Conservation (phyloP, 805 yeast genomes). For the Nakazawaea anatomiae region DNA sequence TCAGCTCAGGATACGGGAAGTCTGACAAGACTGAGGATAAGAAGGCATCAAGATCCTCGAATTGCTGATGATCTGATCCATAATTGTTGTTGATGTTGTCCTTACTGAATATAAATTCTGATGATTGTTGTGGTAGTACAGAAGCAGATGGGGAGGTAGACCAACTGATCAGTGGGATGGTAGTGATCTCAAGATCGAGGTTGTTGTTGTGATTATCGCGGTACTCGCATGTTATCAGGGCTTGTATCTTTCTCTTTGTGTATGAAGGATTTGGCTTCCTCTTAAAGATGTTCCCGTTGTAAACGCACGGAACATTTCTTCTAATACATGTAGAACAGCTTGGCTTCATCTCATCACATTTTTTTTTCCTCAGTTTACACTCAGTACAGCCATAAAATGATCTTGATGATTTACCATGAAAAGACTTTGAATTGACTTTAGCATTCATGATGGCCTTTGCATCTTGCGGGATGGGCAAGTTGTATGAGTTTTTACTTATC, state of each 20-base stretch:
- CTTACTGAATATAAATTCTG: neutral
- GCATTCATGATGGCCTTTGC: neutral
- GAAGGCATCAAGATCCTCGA: neutral
- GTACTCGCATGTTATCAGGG: neutral
- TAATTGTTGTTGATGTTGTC: neutral
- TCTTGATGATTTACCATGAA: constrained; percentile 26
- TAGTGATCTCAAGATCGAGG: neutral
- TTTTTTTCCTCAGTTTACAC: constrained; percentile 36
- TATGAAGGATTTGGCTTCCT: constrained; percentile 4
- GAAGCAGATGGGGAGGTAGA: neutral
- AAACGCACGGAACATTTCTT: constrained; percentile 15
- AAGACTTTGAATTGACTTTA: constrained; percentile 8
- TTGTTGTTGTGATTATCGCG: neutral
- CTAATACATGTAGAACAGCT: constrained; percentile 17
- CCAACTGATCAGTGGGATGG: neutral
- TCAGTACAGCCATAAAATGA: constrained; percentile 36
- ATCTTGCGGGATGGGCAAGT: neutral
- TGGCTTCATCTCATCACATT: constrained; percentile 27
- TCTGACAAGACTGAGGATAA: neutral
- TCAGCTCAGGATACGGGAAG: neutral
- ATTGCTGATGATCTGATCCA: neutral
- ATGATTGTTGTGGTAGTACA: neutral
- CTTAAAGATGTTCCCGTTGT: constrained; percentile 5
- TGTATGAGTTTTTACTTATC: constrained; percentile 26
- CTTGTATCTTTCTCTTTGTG: neutral